phyloP scores from a whole-genome alignment of 2,329 filamentous ascomycete species.

The Paracoccidioides lutzii region DNA sequence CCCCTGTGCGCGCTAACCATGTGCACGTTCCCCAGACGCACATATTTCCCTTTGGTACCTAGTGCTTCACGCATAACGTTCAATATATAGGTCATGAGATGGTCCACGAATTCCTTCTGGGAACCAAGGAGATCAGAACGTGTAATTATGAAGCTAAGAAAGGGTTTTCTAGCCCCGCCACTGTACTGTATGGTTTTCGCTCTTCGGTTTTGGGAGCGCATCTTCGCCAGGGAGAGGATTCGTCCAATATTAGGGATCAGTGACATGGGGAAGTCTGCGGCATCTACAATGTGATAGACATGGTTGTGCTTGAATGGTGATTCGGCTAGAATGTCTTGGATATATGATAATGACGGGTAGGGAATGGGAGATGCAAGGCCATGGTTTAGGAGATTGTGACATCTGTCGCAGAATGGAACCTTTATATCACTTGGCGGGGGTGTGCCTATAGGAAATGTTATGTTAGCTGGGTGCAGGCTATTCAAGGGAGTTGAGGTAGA shows the following conservation, averaged over 20 bases:
- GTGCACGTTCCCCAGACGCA: slow-evolving; percentile 77
- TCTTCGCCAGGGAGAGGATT: slow-evolving; percentile 55
- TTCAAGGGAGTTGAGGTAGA: neutral
- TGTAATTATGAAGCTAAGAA: slow-evolving; percentile 84
- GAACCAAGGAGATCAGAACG: slow-evolving; percentile 75
- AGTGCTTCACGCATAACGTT: slow-evolving; percentile 66
- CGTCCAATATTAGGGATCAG: slow-evolving; percentile 63
- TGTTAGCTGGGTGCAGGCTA: neutral
- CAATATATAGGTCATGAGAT: slow-evolving; percentile 71
- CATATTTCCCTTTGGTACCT: slow-evolving; percentile 50
- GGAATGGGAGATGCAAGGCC: slow-evolving; percentile 56
- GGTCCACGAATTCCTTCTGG: slow-evolving; percentile 69
- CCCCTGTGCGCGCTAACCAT: slow-evolving; percentile 74
- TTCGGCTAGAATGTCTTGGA: slow-evolving; percentile 73
- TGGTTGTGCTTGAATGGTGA: slow-evolving; percentile 86
- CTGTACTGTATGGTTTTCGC: slow-evolving; percentile 54
- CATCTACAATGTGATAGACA: slow-evolving; percentile 89
- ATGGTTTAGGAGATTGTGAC: slow-evolving; percentile 70
- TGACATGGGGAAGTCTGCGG: slow-evolving; percentile 93
- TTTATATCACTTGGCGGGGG: neutral
- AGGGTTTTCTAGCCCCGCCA: slow-evolving; percentile 57
- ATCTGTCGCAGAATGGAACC: slow-evolving; percentile 67
- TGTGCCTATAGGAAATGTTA: neutral
- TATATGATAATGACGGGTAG: slow-evolving; percentile 67
- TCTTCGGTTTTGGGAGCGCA: slow-evolving; percentile 70